Percentiles rank a stretch among this genome's conserved stretches.
Evolutionary conservation across 2,329 filamentous ascomycete genomes (phyloP).

Genomic region (Domatiomyces globalis): DNA sequence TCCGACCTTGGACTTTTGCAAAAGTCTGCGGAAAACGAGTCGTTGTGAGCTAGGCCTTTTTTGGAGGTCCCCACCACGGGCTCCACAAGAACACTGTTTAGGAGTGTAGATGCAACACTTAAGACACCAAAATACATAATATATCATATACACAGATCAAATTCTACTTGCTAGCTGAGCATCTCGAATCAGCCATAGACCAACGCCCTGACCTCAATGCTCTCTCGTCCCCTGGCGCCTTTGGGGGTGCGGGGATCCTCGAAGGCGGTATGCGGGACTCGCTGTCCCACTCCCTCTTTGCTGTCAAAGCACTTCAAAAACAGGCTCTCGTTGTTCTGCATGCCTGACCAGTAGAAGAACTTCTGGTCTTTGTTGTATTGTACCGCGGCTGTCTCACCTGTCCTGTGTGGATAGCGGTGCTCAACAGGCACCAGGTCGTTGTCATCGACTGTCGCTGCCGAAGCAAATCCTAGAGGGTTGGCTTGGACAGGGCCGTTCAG

Average conservation of each 20-base stretch:
- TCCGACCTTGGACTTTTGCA: background rate
- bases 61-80: background rate
- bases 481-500: conserved; percentile 44
- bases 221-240: conserved; percentile 61
- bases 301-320: conserved; percentile 69
- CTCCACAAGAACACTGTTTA: background rate
- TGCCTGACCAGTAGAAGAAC: conserved; percentile 72
- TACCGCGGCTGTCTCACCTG: conserved; percentile 61
- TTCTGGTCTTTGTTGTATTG: conserved; percentile 45
- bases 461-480: conserved; percentile 44
- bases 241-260: conserved; percentile 55
- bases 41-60: background rate
- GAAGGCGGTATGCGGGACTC: conserved; percentile 64
- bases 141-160: background rate
- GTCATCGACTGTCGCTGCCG: conserved; percentile 40
- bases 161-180: background rate
- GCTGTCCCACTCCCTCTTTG: conserved; percentile 32
- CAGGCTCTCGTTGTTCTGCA: conserved; percentile 58
- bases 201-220: conserved; percentile 75
- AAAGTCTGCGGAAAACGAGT: background rate
- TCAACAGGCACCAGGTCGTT: conserved; percentile 57
- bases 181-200: conserved; percentile 50
- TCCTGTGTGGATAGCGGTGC: conserved; percentile 57
- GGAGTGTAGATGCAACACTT: background rate
- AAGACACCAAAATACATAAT: too few relatives aligned